These are phyloP conservation scores for Lithospermum erythrorhizon DNA, from an alignment of 257 asterid genomes.

Conservation along the genomic window DNA sequence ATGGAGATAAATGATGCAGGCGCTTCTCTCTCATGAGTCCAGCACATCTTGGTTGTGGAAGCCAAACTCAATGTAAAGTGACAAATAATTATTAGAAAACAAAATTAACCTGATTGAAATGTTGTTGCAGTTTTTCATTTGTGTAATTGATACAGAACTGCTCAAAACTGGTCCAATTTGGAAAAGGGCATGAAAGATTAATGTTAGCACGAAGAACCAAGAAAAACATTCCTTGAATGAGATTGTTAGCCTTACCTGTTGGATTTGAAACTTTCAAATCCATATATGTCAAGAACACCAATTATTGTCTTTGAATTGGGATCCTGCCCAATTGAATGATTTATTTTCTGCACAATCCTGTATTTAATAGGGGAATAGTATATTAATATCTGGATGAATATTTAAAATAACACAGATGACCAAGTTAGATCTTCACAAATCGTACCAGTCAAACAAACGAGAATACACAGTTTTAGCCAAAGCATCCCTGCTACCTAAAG, in stretches of 20 bases:
- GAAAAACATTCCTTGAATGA: background rate
- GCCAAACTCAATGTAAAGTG: constrained; percentile 84
- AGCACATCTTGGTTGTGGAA: constrained; percentile 99
- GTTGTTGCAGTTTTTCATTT: constrained; percentile 98
- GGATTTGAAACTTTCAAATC: constrained; percentile 87
- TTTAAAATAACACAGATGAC: background rate
- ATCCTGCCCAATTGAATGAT: constrained; percentile 94
- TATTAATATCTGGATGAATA: constrained; percentile 9
- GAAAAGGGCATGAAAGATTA: background rate
- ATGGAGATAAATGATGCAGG: too few relatives aligned
- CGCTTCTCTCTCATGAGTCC: constrained; percentile 97
- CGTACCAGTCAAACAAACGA: constrained; percentile 85
- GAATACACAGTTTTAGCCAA: constrained; percentile 82
- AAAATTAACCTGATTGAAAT: constrained; percentile 83
- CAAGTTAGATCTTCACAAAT: constrained; percentile 5
- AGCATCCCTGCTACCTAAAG: constrained; percentile 95
- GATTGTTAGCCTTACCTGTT: constrained; percentile 30
- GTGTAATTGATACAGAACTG: constrained; percentile 99
- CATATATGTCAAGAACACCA: constrained; percentile 97
- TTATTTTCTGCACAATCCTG: constrained; percentile 96
- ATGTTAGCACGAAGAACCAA: constrained; percentile 1
- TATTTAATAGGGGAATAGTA: constrained; percentile 9
- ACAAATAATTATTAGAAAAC: constrained; percentile 12
- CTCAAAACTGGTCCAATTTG: constrained; percentile 59
- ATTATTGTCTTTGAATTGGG: constrained; percentile 88